These are phyloP conservation scores for Ceratocystis cacaofunesta DNA, from an alignment of 2,329 filamentous ascomycete genomes.

Conservation along the genomic window DNA sequence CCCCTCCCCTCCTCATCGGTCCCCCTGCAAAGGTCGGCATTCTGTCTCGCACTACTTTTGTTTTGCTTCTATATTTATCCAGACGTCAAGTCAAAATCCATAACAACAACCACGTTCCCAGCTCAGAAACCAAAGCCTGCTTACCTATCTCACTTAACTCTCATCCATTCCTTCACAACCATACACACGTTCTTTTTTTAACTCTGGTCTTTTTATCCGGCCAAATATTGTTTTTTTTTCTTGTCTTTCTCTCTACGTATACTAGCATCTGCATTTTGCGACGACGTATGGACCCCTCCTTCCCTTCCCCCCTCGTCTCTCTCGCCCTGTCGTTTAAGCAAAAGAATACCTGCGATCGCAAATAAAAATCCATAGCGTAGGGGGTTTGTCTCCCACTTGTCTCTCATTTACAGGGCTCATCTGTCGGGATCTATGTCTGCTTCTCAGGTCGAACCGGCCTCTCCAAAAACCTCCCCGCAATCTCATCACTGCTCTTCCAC, in stretches of 20 bases:
- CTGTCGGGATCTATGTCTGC: conserved; percentile 12
- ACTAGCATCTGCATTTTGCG: neutral
- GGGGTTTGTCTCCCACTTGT: neutral
- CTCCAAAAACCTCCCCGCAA: conserved; percentile 1
- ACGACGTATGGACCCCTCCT: neutral
- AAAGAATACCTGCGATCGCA: neutral
- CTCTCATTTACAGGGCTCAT: neutral
- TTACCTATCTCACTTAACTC: neutral
- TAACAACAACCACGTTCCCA: neutral
- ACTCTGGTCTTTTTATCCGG: neutral
- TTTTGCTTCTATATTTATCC: conserved; percentile 6
- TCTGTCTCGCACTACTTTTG: neutral
- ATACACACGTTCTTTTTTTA: neutral
- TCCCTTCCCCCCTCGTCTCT: neutral
- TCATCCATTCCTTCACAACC: neutral
- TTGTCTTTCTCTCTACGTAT: neutral
- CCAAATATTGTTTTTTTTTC: neutral
- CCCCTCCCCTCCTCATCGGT: too few relatives aligned
- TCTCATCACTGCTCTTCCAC: neutral
- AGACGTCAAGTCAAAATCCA: conserved; percentile 5
- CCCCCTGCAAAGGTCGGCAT: neutral
- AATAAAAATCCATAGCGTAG: neutral
- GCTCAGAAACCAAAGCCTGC: neutral
- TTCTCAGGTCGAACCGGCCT: conserved; percentile 11
- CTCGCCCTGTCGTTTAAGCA: neutral